Evolutionary conservation across 2,329 filamentous ascomycete species (phyloP).

Genomic region (Alternaria arbusti): DNA sequence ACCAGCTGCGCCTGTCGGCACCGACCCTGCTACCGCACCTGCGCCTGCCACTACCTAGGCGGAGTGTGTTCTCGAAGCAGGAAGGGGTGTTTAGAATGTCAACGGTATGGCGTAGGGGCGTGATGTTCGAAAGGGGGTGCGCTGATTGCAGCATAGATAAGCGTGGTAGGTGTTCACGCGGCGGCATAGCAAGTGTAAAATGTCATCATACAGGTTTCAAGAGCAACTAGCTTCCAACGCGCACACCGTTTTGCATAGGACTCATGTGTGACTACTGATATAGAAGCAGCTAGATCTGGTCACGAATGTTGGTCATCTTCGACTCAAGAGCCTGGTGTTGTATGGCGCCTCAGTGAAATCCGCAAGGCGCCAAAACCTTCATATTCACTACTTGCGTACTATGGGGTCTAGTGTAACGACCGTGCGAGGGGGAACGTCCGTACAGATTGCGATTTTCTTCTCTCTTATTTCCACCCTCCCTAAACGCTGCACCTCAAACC

Average conservation of each 20-base stretch:
- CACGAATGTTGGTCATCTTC: neutral
- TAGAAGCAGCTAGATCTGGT: neutral
- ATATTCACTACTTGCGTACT: neutral
- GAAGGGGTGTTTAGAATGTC: neutral
- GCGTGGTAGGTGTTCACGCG: constrained; percentile 1
- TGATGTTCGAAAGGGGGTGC: neutral
- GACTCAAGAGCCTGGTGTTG: neutral
- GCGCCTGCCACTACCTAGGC: constrained; percentile 48
- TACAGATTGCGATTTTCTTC: neutral
- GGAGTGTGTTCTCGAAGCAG: neutral
- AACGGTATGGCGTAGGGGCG: constrained; percentile 3
- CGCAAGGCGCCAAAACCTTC: neutral
- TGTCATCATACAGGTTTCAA: constrained; percentile 2
- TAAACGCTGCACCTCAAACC: neutral
- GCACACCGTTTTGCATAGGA: neutral
- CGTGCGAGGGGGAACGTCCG: neutral
- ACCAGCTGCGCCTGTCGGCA: constrained; percentile 21
- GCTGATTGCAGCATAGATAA: constrained; percentile 7
- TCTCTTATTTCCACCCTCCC: neutral
- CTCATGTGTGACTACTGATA: neutral
- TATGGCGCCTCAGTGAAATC: neutral
- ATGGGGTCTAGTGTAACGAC: neutral
- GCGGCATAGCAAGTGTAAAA: constrained; percentile 5
- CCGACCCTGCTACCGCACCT: constrained; percentile 19
- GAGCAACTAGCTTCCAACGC: neutral